phyloP scores from a whole-genome alignment of 1,284 basidiomycete species.

The Sporisorium scitamineum region DNA sequence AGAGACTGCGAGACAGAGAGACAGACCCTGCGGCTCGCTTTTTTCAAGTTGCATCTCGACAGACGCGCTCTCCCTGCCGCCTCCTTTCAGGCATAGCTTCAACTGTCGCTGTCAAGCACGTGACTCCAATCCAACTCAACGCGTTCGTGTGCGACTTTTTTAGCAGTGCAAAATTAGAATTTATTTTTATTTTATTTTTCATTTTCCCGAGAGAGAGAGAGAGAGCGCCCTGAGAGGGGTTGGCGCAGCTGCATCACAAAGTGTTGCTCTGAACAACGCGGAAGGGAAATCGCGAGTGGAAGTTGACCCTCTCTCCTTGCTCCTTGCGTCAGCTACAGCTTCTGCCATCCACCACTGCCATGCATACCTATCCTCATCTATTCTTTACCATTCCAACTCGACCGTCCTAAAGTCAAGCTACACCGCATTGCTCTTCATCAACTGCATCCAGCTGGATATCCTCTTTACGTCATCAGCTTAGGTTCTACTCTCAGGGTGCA shows the following conservation, averaged over 20 bases:
- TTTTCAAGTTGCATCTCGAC: not conserved
- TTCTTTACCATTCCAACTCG: not conserved
- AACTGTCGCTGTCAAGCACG: conserved; percentile 5
- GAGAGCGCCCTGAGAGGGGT: not conserved
- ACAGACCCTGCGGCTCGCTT: conserved; percentile 3
- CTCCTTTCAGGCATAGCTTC: no score
- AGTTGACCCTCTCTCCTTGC: conserved; percentile 6
- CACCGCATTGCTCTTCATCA: not conserved
- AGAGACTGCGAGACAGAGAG: not conserved
- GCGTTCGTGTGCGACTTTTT: conserved; percentile 5
- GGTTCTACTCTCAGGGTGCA: conserved; percentile 6
- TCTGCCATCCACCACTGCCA: conserved; percentile 9
- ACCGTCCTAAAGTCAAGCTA: not conserved
- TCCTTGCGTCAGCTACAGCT: not conserved
- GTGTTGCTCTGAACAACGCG: not conserved
- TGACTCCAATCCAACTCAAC: not conserved
- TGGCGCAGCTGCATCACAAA: not conserved
- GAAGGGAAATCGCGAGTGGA: conserved; percentile 15
- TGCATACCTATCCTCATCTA: not conserved
- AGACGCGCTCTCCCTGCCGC: conserved; percentile 2
- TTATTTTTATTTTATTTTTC: conserved; percentile 1
- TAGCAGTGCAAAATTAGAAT: not conserved
- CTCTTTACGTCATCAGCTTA: no score
- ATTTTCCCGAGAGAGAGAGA: not conserved
- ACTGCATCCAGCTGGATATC: not conserved